Base-by-base conservation (phyloP, 2,329 filamentous ascomycete species). In the Pseudogymnoascus destructans region DNA sequence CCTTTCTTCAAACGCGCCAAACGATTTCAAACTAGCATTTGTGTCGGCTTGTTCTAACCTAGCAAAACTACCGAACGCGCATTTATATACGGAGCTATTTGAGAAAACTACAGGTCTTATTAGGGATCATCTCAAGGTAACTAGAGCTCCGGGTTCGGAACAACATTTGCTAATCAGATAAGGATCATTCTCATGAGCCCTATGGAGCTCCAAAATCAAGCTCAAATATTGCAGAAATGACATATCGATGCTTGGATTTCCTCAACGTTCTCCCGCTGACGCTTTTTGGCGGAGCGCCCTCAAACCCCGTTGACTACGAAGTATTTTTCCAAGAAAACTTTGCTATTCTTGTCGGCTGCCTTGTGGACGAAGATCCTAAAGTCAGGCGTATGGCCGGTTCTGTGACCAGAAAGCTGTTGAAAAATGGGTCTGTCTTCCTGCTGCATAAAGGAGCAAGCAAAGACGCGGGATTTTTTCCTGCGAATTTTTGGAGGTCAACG, bases 1-100 rank as follows among this genome's bases (percentile, higher is more conserved):
- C 62, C 74, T 85, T 52, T 73, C 77, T 33, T 69, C 77, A n/a
- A 75, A 73, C 58, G 73, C 82, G 1, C 81, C 83, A 7, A 71
- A 75, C 57, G 75, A 72, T 57, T 85, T 84, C 69, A 84, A 84
- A 67, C 74, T 84, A 49, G 79, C 82, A 7, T 74, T 81, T 23
- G 75, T 85, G 19, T 80, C 82, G 66, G 79, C 78, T 9, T 85
- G 82, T 64, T 77, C 78, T 35, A 79, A 84, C 66, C 83, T 85
- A 69, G 80, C 81, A 7, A 74, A 76, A 56, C 74, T 79, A 59
- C 69, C 72, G 3, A 73, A 78, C 61, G 67, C 75, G 9, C 68
- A 73, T 8, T 72, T 73, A 54, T 85, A 81, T 62, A 70, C 74
- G 36, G 73, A 73, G n/a, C 69, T 86, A 2, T 84, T 83, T 65